These are phyloP conservation scores for Mycothermus thermophilus DNA, from an alignment of 495 filamentous ascomycete genomes.

Conservation along the genomic window DNA sequence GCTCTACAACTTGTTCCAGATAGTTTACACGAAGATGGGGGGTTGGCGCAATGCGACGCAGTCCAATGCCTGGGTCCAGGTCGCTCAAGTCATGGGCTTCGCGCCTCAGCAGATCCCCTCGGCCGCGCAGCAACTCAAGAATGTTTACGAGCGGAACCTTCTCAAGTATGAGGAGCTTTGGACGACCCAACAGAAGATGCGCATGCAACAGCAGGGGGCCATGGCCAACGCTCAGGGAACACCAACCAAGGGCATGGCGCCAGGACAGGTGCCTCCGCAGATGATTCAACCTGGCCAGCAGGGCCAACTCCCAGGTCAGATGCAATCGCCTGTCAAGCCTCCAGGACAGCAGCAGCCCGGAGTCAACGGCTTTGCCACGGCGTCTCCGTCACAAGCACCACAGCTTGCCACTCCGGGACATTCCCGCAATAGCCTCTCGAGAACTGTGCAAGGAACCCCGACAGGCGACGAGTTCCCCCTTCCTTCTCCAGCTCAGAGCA, in stretches of 20 bases:
- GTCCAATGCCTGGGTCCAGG: constrained; percentile 54
- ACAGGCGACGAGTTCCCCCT: constrained; percentile 27
- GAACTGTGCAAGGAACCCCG: constrained; percentile 28
- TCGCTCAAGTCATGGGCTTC: constrained; percentile 56
- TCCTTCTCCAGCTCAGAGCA: constrained; percentile 27
- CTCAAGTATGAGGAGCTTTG: constrained; percentile 61
- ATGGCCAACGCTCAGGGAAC: constrained; percentile 23
- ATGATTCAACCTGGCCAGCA: constrained; percentile 35
- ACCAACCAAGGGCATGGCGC: constrained; percentile 22
- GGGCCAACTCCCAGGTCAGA: constrained; percentile 31
- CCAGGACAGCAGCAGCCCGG: constrained; percentile 28
- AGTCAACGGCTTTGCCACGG: constrained; percentile 37
- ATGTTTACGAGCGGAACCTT: constrained; percentile 61
- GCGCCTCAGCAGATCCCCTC: constrained; percentile 48
- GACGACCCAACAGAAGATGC: constrained; percentile 43
- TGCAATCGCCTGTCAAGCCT: constrained; percentile 39
- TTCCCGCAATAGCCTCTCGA: constrained; percentile 27
- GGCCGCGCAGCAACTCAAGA: constrained; percentile 53
- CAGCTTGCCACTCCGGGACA: constrained; percentile 18
- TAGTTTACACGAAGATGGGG: constrained; percentile 54
- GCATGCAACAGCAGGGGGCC: constrained; percentile 38
- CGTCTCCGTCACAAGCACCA: constrained; percentile 31
- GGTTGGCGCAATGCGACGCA: constrained; percentile 62
- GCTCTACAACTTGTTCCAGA: constrained; percentile 59
- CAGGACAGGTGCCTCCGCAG: constrained; percentile 33